These are phyloP conservation scores for Rhazya stricta DNA, from an alignment of 257 asterid genomes.

Conservation along the genomic window DNA sequence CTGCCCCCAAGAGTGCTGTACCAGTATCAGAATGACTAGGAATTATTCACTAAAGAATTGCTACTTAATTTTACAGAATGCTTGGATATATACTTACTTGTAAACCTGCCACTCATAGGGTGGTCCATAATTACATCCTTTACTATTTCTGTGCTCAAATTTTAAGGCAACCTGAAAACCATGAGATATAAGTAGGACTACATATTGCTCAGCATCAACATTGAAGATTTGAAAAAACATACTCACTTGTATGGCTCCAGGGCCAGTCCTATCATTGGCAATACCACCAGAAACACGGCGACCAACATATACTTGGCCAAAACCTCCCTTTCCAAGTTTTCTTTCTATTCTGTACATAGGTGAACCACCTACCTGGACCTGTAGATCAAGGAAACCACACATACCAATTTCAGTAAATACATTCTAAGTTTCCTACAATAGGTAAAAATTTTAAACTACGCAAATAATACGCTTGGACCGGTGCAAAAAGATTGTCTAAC, in stretches of 20 bases:
- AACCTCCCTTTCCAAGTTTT: slow-evolving; percentile 92
- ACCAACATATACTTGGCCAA: slow-evolving; percentile 90
- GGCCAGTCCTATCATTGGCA: slow-evolving; percentile 47
- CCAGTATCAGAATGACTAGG: slow-evolving; percentile 17
- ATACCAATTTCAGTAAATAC: background rate
- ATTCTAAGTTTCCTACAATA: background rate
- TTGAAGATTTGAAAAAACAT: background rate
- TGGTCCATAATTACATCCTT: slow-evolving; percentile 78
- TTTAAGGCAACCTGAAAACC: slow-evolving; percentile 71
- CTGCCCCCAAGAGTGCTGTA: slow-evolving; percentile 72
- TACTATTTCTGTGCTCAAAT: slow-evolving; percentile 75
- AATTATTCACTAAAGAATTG: slow-evolving; percentile 8
- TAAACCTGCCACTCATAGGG: slow-evolving; percentile 90
- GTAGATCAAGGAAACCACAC: slow-evolving; percentile 15
- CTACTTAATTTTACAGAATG: background rate
- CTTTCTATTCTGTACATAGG: slow-evolving; percentile 56
- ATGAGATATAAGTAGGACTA: background rate
- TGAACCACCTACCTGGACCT: slow-evolving; percentile 90
- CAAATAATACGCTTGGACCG: background rate
- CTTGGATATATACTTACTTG: slow-evolving; percentile 40
- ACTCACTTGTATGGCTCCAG: slow-evolving; percentile 59
- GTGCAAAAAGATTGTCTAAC: background rate
- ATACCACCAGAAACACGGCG: slow-evolving; percentile 54
- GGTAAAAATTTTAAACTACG: background rate
- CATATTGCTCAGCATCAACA: background rate